Evolutionary conservation across 345 rosid species (phyloP), one percentile per base, ranked within the genome.

Genomic region (Euphorbia lathyris): DNA sequence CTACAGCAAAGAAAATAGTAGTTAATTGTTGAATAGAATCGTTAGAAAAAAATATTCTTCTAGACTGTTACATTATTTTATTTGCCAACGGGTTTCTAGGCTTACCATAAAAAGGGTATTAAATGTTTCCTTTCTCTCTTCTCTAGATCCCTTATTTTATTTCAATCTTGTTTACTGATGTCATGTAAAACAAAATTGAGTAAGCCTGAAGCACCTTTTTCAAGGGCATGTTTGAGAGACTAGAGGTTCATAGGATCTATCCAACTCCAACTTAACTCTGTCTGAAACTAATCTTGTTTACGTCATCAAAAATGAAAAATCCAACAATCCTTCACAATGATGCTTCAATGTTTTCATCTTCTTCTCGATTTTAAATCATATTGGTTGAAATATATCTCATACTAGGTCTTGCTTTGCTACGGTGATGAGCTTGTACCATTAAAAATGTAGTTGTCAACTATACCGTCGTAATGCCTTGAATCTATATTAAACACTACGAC

Each of bases 191-290:
- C 59, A 73, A 70, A 71, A 74, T 82, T 73, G 38, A 34, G 38
- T 34, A 83, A 81, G 76, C 84, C 81, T 77, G 81, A 72, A 79
- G 77, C 68, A 80, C 86, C 72, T 82, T 84, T 82, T 80, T 84
- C 77, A 72, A 80, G 87, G 90, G 78, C 82, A 77, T 66, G 68
- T 74, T 74, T 80, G 75, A 72, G 71, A 65, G 64, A 66, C 71
- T 73, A 68, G 74, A 74, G 57, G 75, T 79, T 70, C 75, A 76
- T 72, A 72, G 76, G 67, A 78, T 81, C 72, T 69, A 76, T 76
- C 77, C 71, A 71, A 77, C 82, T 76, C 77, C 71, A 73, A 77
- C 82, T 8, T 66, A 70, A 60, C 58, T 12, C 4, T 59, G 77
- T 80, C 76, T 68, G 55, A 74, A 77, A 72, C 76, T 82, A 74